Evolutionary conservation across 345 rosid genomes (phyloP).

Genomic region (Rhodomyrtus tomentosa): DNA sequence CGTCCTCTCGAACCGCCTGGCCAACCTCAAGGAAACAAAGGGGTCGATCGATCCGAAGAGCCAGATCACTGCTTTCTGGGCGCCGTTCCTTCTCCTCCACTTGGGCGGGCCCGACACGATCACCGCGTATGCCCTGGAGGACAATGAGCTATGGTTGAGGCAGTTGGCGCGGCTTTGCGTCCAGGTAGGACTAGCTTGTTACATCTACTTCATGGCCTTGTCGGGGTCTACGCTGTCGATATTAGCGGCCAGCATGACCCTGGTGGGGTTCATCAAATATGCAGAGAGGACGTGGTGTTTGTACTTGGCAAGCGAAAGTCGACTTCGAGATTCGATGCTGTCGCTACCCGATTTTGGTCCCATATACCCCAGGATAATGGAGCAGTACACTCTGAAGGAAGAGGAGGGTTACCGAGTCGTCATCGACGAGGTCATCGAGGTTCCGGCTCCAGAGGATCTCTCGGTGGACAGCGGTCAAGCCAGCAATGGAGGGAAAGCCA

Average conservation of each 20-base stretch:
- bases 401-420: neutral
- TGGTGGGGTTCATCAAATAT: neutral
- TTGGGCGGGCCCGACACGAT: neutral
- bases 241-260: neutral
- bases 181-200: neutral
- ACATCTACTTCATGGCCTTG: neutral
- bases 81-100: neutral
- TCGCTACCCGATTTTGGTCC: neutral
- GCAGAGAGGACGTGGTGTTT: neutral
- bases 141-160: neutral
- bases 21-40: neutral
- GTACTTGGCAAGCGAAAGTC: neutral
- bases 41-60: neutral
- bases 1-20: neutral
- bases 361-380: neutral
- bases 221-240: neutral
- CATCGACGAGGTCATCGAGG: neutral
- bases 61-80: neutral
- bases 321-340: neutral
- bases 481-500: neutral
- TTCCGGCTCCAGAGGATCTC: neutral
- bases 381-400: neutral
- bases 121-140: neutral
- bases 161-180: neutral
- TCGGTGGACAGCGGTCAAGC: no score